Base-by-base conservation (phyloP, 75 land plant species). In the Chamaecyparis obtusa region DNA sequence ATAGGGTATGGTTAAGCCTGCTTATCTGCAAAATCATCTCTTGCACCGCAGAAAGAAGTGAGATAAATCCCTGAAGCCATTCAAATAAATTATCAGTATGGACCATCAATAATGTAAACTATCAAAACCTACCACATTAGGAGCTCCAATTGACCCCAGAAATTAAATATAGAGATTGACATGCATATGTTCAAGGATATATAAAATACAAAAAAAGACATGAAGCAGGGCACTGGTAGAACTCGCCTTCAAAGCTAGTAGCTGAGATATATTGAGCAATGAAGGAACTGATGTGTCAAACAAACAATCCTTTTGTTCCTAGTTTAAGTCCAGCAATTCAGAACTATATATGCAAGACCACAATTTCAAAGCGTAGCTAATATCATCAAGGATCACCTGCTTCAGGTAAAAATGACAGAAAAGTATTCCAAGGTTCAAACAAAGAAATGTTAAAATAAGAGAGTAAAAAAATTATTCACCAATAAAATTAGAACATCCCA, bases 1-100 rank as follows among this genome's bases (percentile, higher is more conserved):
- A 97, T 69, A 95, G 87, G 2, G 91, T 85, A 92, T 97, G 99
- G 85, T 86, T 92, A 57, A 94, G 86, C 78, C 94, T 91, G 76
- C 91, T 90, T 84, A 86, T 75, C 9, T 81, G 54, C 44, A 92
- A 51, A 7, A 94, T 89, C 57, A 96, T 78, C 83, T 88, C 85
- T 87, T 91, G 92, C 36, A 93, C 84, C 75, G 89, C 83, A 72
- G 24, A 24, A 67, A 88, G 91, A 32, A 89, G 87, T 15, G 89
- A 33, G 30, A 54, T 87, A 83, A 35, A 75, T 39, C 93, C 96
- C 96, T 95, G 55, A 46, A 83, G 33, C 21, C 19, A 83, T 83
- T 54, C 49, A n/a, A 46, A 46, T 15, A 83, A 17, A 15, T 33
- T n/a, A 44, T 83, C 2, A 49, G 33, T 11, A 46, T 9, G 39